Percentiles rank a stretch among this genome's conserved stretches.
phyloP scores from a whole-genome alignment of 1,284 basidiomycete species.

The Fistulina hepatica region DNA sequence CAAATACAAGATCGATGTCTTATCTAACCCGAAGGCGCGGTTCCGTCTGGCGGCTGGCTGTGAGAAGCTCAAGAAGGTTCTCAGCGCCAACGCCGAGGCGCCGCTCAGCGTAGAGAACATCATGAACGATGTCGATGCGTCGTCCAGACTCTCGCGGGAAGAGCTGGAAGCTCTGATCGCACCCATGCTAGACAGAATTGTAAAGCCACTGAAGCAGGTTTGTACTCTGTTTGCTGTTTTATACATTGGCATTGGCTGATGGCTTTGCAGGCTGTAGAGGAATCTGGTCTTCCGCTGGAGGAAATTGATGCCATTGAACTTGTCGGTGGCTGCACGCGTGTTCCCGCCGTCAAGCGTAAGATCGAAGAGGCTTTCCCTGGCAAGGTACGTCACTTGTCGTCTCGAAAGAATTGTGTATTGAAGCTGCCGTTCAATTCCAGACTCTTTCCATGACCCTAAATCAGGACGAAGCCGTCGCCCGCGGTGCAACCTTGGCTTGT shows the following conservation, averaged over 20 bases:
- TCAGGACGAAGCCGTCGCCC: slow-evolving; percentile 90
- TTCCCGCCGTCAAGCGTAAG: slow-evolving; percentile 88
- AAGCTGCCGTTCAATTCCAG: too few species aligned
- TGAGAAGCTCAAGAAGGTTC: slow-evolving; percentile 71
- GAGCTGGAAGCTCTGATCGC: slow-evolving; percentile 87
- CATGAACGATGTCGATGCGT: slow-evolving; percentile 90
- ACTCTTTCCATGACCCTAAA: slow-evolving; percentile 84
- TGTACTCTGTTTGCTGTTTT: too few species aligned
- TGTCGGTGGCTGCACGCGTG: slow-evolving; percentile 92
- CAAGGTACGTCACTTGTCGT: too few species aligned
- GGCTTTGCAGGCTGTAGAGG: too few species aligned
- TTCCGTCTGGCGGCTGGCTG: slow-evolving; percentile 83
- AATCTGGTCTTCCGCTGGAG: slow-evolving; percentile 86
- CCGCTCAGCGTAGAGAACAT: slow-evolving; percentile 87
- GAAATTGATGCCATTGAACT: slow-evolving; percentile 85
- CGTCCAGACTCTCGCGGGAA: slow-evolving; percentile 86
- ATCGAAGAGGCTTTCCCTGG: slow-evolving; percentile 81
- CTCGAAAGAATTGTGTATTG: too few species aligned
- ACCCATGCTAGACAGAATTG: slow-evolving; percentile 84
- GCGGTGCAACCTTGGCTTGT: slow-evolving; percentile 89
- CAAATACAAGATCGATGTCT: slow-evolving; percentile 93
- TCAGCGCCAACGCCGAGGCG: slow-evolving; percentile 74
- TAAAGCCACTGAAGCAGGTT: slow-evolving; percentile 85
- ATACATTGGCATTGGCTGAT: too few species aligned
- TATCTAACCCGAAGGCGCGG: slow-evolving; percentile 78